These are phyloP conservation scores for Dimargaris cristalligena DNA, from an alignment of 192 early-diverging fungal species.

Conservation along the genomic window DNA sequence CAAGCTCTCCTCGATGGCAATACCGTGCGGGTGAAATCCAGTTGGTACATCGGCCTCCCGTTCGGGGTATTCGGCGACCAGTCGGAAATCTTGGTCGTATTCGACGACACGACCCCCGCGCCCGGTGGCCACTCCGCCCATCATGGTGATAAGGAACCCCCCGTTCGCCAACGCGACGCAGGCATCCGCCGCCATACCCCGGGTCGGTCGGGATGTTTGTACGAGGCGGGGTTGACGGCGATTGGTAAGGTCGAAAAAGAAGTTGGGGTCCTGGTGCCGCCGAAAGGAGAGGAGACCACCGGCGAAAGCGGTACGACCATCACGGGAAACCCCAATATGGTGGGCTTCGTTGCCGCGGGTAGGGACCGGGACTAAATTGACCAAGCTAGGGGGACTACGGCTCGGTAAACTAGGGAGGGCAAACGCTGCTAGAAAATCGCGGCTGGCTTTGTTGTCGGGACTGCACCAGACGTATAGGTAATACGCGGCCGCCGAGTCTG, in stretches of 20 bases:
- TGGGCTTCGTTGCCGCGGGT: slow-evolving; percentile 8
- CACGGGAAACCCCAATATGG: neutral
- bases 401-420: neutral
- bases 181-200: slow-evolving; percentile 2
- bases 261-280: slow-evolving; percentile 7
- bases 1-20: neutral
- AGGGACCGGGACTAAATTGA: neutral
- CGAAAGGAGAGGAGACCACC: slow-evolving; percentile 3
- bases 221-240: neutral
- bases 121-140: neutral
- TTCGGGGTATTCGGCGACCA: slow-evolving; percentile 8
- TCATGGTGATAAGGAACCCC: slow-evolving; percentile 10
- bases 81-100: neutral
- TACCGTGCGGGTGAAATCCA: slow-evolving; percentile 9
- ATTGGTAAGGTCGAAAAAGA: slow-evolving; percentile 7
- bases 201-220: neutral
- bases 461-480: slow-evolving; percentile 11
- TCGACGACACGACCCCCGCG: slow-evolving; percentile 6
- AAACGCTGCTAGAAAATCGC: slow-evolving; percentile 5
- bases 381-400: neutral
- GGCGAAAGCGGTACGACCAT: neutral
- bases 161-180: slow-evolving; percentile 3
- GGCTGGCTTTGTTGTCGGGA: neutral
- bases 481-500: too few species aligned
- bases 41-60: neutral